A percentile compares a stretch with the other conserved stretches of the same genome.
These are phyloP conservation scores for Rhododendron henanense DNA, from an alignment of 148 eudicot species.

Conservation along the genomic window DNA sequence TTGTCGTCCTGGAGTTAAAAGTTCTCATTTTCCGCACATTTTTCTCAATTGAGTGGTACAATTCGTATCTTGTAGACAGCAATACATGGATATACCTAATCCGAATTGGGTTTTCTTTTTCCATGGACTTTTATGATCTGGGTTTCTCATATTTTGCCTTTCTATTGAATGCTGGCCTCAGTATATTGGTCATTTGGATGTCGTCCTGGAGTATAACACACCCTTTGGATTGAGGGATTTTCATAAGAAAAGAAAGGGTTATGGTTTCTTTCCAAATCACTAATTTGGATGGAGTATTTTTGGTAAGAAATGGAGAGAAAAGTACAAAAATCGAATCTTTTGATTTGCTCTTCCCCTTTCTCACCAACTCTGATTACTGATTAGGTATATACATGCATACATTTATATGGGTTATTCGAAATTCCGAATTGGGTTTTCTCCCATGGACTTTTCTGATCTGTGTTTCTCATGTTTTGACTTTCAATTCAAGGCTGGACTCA, in stretches of 20 bases:
- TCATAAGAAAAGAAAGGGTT: no score
- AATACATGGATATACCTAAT: no score
- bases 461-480: not conserved
- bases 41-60: not conserved
- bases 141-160: not conserved
- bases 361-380: no score
- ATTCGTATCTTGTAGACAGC: no score
- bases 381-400: not conserved
- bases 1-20: not conserved
- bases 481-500: not conserved
- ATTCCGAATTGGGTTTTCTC: not conserved
- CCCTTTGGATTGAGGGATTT: no score
- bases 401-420: no score
- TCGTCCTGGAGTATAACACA: not conserved
- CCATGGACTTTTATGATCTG: not conserved
- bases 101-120: not conserved
- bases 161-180: not conserved
- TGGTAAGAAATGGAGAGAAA: no score
- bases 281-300: no score
- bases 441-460: no score
- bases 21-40: not conserved
- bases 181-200: not conserved
- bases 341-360: no score
- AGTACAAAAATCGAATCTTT: no score
- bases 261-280: no score